phyloP scores from a whole-genome alignment of 805 yeast species.

The Brettanomyces nanus region DNA sequence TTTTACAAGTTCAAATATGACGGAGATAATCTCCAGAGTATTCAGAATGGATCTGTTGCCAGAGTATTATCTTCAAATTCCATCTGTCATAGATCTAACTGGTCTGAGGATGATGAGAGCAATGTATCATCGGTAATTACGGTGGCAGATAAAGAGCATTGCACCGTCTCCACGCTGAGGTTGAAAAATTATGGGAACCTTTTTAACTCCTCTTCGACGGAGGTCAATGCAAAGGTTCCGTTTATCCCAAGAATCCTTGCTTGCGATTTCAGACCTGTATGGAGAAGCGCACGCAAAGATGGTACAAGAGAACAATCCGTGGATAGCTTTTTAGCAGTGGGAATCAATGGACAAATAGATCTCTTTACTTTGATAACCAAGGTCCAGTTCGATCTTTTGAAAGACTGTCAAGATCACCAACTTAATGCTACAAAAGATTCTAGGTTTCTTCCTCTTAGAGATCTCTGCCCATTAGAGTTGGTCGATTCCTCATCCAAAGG shows the following conservation, averaged over 20 bases:
- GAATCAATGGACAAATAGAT: constrained; percentile 31
- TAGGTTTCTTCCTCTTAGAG: not conserved
- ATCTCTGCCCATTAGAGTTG: not conserved
- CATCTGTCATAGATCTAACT: constrained; percentile 8
- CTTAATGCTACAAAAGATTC: not conserved
- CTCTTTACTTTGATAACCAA: constrained; percentile 8
- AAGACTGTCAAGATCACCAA: constrained; percentile 1
- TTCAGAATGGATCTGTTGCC: constrained; percentile 13
- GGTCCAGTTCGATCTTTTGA: constrained; percentile 9
- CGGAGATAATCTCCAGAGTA: constrained; percentile 9
- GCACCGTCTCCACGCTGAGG: constrained; percentile 11
- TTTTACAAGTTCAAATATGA: constrained; percentile 13
- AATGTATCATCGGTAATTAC: constrained; percentile 5
- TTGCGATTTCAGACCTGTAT: constrained; percentile 25
- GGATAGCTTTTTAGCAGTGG: constrained; percentile 20
- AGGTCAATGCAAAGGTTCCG: constrained; percentile 16
- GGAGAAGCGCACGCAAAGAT: constrained; percentile 14
- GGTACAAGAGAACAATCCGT: too few species aligned
- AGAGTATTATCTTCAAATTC: constrained; percentile 18
- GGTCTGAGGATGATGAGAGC: constrained; percentile 4
- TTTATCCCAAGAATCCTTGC: constrained; percentile 26
- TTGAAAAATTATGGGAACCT: constrained; percentile 2
- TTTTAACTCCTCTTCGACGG: constrained; percentile 4
- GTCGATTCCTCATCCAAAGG: not conserved
- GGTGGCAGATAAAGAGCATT: constrained; percentile 15